These are phyloP conservation scores for Aspergillus novofumigatus DNA, from an alignment of 2,329 filamentous ascomycete genomes.

Conservation along the genomic window DNA sequence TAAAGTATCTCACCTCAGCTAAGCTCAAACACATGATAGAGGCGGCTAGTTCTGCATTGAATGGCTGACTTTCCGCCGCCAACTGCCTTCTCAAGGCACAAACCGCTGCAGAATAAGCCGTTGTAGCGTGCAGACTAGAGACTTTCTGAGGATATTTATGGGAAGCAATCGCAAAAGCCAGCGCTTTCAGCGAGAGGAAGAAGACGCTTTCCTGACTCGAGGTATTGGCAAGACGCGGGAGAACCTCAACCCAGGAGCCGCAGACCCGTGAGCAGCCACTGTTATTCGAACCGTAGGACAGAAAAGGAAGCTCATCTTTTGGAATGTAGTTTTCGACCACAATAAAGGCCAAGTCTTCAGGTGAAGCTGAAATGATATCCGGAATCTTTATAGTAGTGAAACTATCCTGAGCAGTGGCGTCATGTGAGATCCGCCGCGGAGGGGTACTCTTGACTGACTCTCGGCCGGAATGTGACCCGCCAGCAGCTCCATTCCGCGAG, in stretches of 20 bases:
- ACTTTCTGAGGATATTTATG: slow-evolving; percentile 15
- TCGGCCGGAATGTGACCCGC: background rate
- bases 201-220: slow-evolving; percentile 19
- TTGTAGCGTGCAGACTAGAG: slow-evolving; percentile 20
- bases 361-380: background rate
- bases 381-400: background rate
- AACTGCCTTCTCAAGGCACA: slow-evolving; percentile 23
- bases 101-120: slow-evolving; percentile 29
- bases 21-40: slow-evolving; percentile 36
- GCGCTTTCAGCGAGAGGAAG: slow-evolving; percentile 29
- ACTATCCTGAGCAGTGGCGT: background rate
- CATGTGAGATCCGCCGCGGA: background rate
- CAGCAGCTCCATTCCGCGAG: background rate
- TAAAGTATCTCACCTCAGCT: slow-evolving; percentile 19
- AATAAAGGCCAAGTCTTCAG: slow-evolving; percentile 1
- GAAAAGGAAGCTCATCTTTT: slow-evolving; percentile 7
- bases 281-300: background rate
- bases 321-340: slow-evolving; percentile 9
- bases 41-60: slow-evolving; percentile 24
- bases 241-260: slow-evolving; percentile 39
- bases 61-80: slow-evolving; percentile 3
- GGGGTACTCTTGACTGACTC: background rate
- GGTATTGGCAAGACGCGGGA: slow-evolving; percentile 28
- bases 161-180: slow-evolving; percentile 29
- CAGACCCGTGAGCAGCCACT: slow-evolving; percentile 28